Conservation (phyloP, 345 rosid species). For the Rubroshorea leprosula region DNA sequence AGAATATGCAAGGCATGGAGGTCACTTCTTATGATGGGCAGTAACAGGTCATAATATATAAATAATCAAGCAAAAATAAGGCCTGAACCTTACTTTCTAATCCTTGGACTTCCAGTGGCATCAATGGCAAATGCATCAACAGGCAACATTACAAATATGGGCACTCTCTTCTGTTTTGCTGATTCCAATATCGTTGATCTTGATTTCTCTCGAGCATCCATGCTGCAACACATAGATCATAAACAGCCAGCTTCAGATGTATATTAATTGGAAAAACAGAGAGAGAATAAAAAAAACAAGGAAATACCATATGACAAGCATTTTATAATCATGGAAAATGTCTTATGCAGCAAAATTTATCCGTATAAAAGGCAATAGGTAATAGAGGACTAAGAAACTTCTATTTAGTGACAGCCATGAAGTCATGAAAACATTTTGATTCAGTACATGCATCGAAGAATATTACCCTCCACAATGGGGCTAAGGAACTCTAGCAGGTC, state of each 20-base stretch:
- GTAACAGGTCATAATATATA: background rate
- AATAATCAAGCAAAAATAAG: background rate
- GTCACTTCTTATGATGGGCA: background rate
- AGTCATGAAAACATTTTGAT: too few species aligned
- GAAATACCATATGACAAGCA: background rate
- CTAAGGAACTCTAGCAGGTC: too few species aligned
- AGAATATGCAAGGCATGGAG: background rate
- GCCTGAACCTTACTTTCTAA: slow-evolving; percentile 35
- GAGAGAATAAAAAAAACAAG: background rate
- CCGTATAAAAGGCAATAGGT: too few species aligned
- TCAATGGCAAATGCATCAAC: slow-evolving; percentile 42
- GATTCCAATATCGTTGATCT: slow-evolving; percentile 42
- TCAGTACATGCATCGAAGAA: too few species aligned
- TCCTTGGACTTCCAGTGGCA: slow-evolving; percentile 48
- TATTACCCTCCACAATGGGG: too few species aligned
- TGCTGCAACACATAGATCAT: slow-evolving; percentile 30
- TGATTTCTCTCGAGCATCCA: slow-evolving; percentile 61
- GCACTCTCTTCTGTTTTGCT: slow-evolving; percentile 51
- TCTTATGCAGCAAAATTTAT: background rate
- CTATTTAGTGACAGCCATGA: too few species aligned
- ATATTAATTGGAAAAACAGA: background rate
- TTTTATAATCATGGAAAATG: background rate
- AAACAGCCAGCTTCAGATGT: background rate
- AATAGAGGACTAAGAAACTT: too few species aligned
- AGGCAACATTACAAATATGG: slow-evolving; percentile 58